phyloP scores from a whole-genome alignment of 116 monocot genomes.

The Dioscorea cayenensis region DNA sequence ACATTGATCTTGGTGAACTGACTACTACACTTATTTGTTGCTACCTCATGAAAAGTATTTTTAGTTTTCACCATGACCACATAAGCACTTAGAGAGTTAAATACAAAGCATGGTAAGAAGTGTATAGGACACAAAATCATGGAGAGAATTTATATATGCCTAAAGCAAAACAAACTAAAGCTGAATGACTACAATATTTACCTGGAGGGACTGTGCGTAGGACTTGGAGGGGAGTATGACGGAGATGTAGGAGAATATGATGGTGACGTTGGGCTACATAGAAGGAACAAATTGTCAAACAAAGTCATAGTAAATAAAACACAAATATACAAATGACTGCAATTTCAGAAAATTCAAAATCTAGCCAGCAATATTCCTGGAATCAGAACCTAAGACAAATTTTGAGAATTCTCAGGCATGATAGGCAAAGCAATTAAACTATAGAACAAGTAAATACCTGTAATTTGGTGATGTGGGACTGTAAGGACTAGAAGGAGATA shows the following conservation, averaged over 20 bases:
- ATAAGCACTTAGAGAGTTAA: no score
- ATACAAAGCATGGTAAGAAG: no score
- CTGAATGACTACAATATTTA: slow-evolving; percentile 11
- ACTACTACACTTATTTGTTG: no score
- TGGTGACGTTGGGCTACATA: slow-evolving; percentile 77
- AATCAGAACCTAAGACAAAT: background rate
- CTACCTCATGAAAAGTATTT: no score
- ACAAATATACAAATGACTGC: background rate
- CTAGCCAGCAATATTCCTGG: background rate
- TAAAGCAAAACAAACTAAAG: background rate
- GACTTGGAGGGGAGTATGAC: slow-evolving; percentile 69
- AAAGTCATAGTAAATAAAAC: background rate
- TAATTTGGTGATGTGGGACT: slow-evolving; percentile 80
- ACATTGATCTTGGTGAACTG: no score
- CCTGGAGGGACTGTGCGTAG: slow-evolving; percentile 90
- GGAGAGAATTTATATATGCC: background rate
- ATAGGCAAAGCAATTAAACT: background rate
- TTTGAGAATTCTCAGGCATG: background rate
- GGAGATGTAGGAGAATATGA: slow-evolving; percentile 93
- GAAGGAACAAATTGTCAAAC: background rate
- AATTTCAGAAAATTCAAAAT: background rate
- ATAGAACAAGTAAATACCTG: slow-evolving; percentile 41
- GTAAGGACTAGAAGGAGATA: slow-evolving; percentile 72
- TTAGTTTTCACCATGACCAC: no score
- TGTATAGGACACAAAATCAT: background rate